Percentiles rank a stretch among this genome's conserved stretches.
Conservation (phyloP, 1,284 basidiomycete genomes). For the Marasmius fiardii region DNA sequence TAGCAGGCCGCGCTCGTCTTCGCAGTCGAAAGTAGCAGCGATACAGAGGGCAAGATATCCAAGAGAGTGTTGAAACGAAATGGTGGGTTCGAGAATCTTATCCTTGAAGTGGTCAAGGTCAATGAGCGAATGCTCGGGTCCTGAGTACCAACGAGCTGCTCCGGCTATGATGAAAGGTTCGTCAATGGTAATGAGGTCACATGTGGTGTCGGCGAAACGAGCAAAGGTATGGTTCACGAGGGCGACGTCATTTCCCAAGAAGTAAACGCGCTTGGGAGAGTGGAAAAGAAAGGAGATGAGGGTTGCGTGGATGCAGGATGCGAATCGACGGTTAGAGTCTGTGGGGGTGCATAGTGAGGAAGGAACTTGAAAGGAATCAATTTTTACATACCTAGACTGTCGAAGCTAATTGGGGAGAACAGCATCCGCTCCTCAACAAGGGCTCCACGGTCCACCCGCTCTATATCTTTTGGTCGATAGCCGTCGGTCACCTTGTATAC, state of each 20-base stretch:
- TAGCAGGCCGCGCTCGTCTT: neutral
- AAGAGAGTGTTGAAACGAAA: neutral
- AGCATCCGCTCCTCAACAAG: neutral
- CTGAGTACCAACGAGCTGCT: neutral
- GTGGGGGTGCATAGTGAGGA: too few species aligned
- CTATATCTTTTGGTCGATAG: neutral
- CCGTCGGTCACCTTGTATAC: neutral
- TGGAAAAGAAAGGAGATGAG: neutral
- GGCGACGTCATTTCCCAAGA: neutral
- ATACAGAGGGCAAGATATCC: neutral
- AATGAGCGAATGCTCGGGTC: neutral
- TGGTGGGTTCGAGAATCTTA: neutral
- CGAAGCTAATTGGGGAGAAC: neutral
- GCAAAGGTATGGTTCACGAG: neutral
- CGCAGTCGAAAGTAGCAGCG: neutral
- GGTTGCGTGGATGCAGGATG: neutral
- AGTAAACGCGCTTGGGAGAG: neutral
- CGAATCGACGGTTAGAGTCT: neutral
- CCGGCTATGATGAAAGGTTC: neutral
- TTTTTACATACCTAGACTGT: neutral
- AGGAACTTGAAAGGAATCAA: too few species aligned
- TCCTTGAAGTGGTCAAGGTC: neutral
- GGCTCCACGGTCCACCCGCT: neutral
- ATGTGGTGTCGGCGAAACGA: neutral
- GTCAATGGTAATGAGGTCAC: neutral